Evolutionary conservation across 2,329 filamentous ascomycete genomes (phyloP).

Genomic region (Trichoderma sp.): DNA sequence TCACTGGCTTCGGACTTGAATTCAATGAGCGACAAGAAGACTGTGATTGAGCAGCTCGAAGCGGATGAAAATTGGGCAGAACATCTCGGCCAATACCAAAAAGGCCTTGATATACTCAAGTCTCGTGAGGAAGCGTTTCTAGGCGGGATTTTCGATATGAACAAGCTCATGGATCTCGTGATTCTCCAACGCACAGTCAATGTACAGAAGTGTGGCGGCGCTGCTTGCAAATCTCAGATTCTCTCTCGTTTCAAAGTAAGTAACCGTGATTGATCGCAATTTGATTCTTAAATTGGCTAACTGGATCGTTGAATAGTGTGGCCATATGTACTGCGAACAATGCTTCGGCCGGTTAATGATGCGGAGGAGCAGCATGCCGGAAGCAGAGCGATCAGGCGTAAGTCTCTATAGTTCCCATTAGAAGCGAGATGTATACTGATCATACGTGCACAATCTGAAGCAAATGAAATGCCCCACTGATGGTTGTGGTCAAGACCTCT

Average conservation of each 20-base stretch:
- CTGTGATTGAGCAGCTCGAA: conserved; percentile 8
- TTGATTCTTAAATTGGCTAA: background rate
- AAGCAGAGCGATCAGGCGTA: background rate
- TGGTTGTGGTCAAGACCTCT: background rate
- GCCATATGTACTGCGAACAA: conserved; percentile 32
- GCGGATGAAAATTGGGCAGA: background rate
- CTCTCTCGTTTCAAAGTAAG: background rate
- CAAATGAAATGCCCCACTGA: rapidly evolving
- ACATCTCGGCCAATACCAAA: conserved; percentile 18
- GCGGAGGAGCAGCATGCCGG: background rate
- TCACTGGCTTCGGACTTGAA: background rate
- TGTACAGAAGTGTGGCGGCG: background rate
- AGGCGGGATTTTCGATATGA: conserved; percentile 26
- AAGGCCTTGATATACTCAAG: conserved; percentile 21
- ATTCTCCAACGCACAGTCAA: conserved; percentile 18
- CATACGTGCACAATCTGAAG: background rate
- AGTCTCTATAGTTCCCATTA: background rate
- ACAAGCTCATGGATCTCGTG: conserved; percentile 20
- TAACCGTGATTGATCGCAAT: rapidly evolving
- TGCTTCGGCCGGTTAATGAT: conserved; percentile 25
- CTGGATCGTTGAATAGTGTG: conserved; percentile 31
- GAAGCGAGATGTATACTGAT: background rate
- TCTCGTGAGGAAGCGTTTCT: conserved; percentile 13
- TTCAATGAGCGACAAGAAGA: background rate
- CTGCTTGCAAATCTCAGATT: conserved; percentile 3